These are phyloP conservation scores for Sporothrix humicola DNA, from an alignment of 2,329 filamentous ascomycete genomes.

Conservation along the genomic window DNA sequence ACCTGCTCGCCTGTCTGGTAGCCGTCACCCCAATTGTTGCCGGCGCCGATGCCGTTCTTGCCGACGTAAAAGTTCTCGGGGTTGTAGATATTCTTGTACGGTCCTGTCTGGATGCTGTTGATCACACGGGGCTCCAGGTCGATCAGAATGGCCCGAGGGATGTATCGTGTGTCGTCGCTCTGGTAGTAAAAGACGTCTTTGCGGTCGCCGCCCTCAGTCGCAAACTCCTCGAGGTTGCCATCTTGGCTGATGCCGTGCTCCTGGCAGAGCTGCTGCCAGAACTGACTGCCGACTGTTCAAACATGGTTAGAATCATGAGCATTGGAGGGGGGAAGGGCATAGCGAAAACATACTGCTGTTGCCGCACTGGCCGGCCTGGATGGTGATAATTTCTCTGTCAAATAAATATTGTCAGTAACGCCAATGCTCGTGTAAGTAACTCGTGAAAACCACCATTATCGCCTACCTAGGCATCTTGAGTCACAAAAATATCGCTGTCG, in stretches of 20 bases:
- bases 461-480: conserved; percentile 46
- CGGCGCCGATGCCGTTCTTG: conserved; percentile 89
- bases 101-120: conserved; percentile 87
- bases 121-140: conserved; percentile 94
- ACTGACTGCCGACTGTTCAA: conserved; percentile 85
- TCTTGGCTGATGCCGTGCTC: conserved; percentile 98
- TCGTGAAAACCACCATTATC: not conserved
- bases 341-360: conserved; percentile 81
- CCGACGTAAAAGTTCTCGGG: conserved; percentile 98
- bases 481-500: not conserved
- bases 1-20: conserved; percentile 92
- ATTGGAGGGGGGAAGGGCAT: not conserved
- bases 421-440: not conserved
- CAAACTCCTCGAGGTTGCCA: conserved; percentile 96
- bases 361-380: conserved; percentile 98
- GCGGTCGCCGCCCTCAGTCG: conserved; percentile 94
- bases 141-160: conserved; percentile 91
- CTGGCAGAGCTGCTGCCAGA: conserved; percentile 98
- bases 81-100: conserved; percentile 99
- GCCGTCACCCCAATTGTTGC: conserved; percentile 97
- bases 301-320: conserved; percentile 43
- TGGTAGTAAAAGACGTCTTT: conserved; percentile 99
- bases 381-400: conserved; percentile 93
- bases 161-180: conserved; percentile 98
- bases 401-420: not conserved